Conservation (phyloP, 768 basidiomycete species). For the Boletus vinaceobasis region DNA sequence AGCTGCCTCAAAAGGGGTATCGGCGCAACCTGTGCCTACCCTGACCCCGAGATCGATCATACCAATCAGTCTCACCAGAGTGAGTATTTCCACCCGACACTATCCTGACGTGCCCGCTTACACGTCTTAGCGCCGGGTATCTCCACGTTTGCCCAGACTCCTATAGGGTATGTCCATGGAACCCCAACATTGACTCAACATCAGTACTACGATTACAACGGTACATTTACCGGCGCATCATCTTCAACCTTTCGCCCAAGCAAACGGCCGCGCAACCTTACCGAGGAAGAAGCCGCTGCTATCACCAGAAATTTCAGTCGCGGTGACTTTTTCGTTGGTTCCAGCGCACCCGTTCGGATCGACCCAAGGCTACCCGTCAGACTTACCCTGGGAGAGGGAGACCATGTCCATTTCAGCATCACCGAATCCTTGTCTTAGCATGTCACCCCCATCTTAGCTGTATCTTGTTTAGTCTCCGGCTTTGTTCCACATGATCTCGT, state of each 20-base stretch:
- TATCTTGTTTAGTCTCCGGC: constrained; percentile 16
- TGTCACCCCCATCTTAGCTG: constrained; percentile 13
- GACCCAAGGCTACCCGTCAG: constrained; percentile 78
- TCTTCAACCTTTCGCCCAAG: constrained; percentile 76
- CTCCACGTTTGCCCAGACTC: constrained; percentile 36
- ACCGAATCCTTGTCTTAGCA: constrained; percentile 45
- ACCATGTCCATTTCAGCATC: constrained; percentile 69
- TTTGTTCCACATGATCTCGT: constrained; percentile 13
- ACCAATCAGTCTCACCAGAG: constrained; percentile 33
- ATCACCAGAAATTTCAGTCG: constrained; percentile 80
- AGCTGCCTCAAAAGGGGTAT: constrained; percentile 81
- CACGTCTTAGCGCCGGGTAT: constrained; percentile 30
- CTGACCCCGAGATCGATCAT: constrained; percentile 67
- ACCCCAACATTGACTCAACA: constrained; percentile 53
- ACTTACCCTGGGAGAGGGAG: constrained; percentile 77
- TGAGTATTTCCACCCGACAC: constrained; percentile 9
- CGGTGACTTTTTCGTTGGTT: constrained; percentile 80
- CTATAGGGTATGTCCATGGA: constrained; percentile 38
- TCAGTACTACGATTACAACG: constrained; percentile 75
- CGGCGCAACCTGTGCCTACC: constrained; percentile 67
- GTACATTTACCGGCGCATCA: constrained; percentile 63
- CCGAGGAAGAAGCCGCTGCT: constrained; percentile 79
- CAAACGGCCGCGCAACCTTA: constrained; percentile 75
- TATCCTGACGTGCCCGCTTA: constrained; percentile 6
- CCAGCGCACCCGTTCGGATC: constrained; percentile 77